Base-by-base conservation (phyloP, 1,139 yeast species). In the Saccharomycopsis crataegensis region DNA sequence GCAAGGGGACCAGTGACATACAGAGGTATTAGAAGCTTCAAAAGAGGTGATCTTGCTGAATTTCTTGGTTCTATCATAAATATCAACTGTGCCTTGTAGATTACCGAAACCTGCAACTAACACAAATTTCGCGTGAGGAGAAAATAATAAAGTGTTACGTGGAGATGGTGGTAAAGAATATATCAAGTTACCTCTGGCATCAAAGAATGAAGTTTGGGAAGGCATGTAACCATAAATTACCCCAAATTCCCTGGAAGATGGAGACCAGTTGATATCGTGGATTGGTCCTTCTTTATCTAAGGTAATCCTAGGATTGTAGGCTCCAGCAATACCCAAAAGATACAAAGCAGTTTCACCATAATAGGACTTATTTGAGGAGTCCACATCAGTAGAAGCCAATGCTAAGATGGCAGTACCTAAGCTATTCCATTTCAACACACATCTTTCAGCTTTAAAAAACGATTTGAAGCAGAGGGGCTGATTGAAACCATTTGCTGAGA, bases 161-260 rank as follows among this genome's bases (percentile, higher is more conserved):
- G 97, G 87, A 43, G 89, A 88, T 41, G 87, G 83, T 41, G 96
- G 93, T 65, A 94, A 77, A 1, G 90, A 79, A 68, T 86, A 88
- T 59, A 90, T 84, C 42, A 83, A 77, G 67, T 90, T 88, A 60
- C 99, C 99, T 65, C 97, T 81, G 34, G 96, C 83, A 70, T 94
- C 98, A 66, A 93, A 93, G 65, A 94, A 89, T 11, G 96, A 84
- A 33, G 97, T 90, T 65, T 87, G 87, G 33, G 97, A 89, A 1
- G 99, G 99, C 99, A 94, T 94, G 70, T 79, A 91, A 41, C 99
- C 99, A 66, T 91, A 91, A 58, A 87, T 90, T 50, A 93, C 99
- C 57, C 97, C 98, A 73, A 94, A 94, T 72, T 93, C 98, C 63
- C 96, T 79, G 22, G 96, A 89, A 52, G 91, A 83, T 57, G 98